Evolutionary conservation across 2,329 filamentous ascomycete species (phyloP).

Genomic region (Neofusicoccum sp.): DNA sequence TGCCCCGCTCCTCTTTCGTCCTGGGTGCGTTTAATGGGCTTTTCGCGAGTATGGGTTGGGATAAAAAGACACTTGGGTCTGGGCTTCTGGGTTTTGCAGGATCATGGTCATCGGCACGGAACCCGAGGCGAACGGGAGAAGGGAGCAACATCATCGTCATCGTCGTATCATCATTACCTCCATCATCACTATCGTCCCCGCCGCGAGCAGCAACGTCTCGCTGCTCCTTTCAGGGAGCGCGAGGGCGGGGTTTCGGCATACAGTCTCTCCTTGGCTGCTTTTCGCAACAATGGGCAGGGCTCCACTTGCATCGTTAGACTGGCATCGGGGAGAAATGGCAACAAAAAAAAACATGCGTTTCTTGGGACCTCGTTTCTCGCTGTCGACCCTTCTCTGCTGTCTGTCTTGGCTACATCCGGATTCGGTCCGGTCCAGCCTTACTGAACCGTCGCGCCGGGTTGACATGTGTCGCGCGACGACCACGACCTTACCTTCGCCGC

Average conservation of each 20-base stretch:
- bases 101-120: slow-evolving; percentile 13
- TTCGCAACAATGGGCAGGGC: background rate
- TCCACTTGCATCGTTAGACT: slow-evolving; percentile 4
- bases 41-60: background rate
- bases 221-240: slow-evolving; percentile 1
- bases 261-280: background rate
- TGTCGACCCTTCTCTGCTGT: background rate
- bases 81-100: slow-evolving; percentile 8
- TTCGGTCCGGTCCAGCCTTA: slow-evolving; percentile 14
- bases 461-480: background rate
- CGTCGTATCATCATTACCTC: background rate
- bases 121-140: background rate
- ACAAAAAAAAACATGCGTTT: background rate
- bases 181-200: background rate
- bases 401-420: slow-evolving; percentile 9
- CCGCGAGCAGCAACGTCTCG: background rate
- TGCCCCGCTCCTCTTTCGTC: background rate
- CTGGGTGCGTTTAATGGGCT: background rate
- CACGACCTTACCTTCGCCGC: background rate
- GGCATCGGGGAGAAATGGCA: background rate
- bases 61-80: slow-evolving; percentile 3
- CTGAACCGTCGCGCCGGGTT: slow-evolving; percentile 9
- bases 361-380: background rate
- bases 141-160: background rate
- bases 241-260: background rate